A percentile compares a stretch with the other conserved stretches of the same genome.
These are phyloP conservation scores for Cryptococcus amylolentus DNA, from an alignment of 1,284 basidiomycete genomes.

Conservation along the genomic window DNA sequence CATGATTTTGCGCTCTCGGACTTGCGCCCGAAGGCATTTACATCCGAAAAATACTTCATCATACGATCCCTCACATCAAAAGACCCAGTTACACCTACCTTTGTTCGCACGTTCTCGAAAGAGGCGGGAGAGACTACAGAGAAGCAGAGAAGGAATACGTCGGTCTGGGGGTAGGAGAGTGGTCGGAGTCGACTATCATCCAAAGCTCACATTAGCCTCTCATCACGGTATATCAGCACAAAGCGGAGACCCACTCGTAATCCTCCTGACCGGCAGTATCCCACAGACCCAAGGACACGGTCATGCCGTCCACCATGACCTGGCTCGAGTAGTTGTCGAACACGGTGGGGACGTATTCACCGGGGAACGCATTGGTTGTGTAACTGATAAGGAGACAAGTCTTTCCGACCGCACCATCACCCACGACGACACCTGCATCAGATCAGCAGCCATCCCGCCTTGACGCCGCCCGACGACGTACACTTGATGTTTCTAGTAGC, in stretches of 20 bases:
- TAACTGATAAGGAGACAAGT: constrained; percentile 96
- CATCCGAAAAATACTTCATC: constrained; percentile 17
- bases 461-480: constrained; percentile 8
- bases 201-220: neutral
- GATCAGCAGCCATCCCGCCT: neutral
- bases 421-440: constrained; percentile 73
- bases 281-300: constrained; percentile 95
- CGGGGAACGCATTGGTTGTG: constrained; percentile 82
- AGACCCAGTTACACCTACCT: constrained; percentile 55
- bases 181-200: constrained; percentile 83
- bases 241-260: constrained; percentile 48
- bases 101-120: constrained; percentile 97
- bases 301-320: constrained; percentile 98
- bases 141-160: constrained; percentile 99
- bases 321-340: constrained; percentile 53
- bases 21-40: constrained; percentile 36
- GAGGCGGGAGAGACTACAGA: constrained; percentile 94
- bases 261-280: constrained; percentile 99
- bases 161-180: constrained; percentile 97
- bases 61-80: neutral
- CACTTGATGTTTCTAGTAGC: constrained; percentile 36
- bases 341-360: constrained; percentile 94
- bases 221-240: neutral
- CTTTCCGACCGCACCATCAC: constrained; percentile 99
- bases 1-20: constrained; percentile 51